Percentiles rank a stretch among this genome's conserved stretches.
phyloP scores from a whole-genome alignment of 768 basidiomycete species.

The Suillus alpinus region DNA sequence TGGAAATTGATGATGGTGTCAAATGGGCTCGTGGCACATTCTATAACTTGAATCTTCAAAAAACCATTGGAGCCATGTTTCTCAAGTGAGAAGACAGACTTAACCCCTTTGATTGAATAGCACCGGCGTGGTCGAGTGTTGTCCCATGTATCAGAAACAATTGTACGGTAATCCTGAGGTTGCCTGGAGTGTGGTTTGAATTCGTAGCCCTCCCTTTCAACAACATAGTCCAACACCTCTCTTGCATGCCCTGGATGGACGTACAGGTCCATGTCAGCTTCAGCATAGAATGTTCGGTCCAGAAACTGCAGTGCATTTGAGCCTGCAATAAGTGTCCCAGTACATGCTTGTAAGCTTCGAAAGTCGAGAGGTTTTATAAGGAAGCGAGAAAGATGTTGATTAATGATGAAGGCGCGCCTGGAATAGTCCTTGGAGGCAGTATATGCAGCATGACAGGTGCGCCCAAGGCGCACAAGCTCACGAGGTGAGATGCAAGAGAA shows the following conservation, averaged over 20 bases:
- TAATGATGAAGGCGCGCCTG: constrained; percentile 31
- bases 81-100: constrained; percentile 5
- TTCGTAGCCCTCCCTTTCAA: constrained; percentile 26
- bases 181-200: constrained; percentile 24
- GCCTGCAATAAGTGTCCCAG: constrained; percentile 49
- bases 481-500: constrained; percentile 21
- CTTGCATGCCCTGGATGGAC: constrained; percentile 29
- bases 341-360: constrained; percentile 39
- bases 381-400: constrained; percentile 32
- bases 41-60: too few species aligned
- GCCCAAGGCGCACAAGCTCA: constrained; percentile 20
- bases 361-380: constrained; percentile 38
- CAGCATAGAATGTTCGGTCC: constrained; percentile 11
- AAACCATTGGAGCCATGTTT: too few species aligned
- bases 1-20: too few species aligned
- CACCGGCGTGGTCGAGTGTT: constrained; percentile 4
- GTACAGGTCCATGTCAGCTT: constrained; percentile 53
- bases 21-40: too few species aligned
- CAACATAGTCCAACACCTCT: constrained; percentile 35
- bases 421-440: constrained; percentile 18
- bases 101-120: constrained; percentile 12
- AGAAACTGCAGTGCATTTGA: constrained; percentile 53
- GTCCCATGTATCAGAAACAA: constrained; percentile 13
- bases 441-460: constrained; percentile 19
- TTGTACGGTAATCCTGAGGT: not conserved